Conservation (phyloP, 1,139 yeast genomes). For the Lodderomyces parapsilosis region DNA sequence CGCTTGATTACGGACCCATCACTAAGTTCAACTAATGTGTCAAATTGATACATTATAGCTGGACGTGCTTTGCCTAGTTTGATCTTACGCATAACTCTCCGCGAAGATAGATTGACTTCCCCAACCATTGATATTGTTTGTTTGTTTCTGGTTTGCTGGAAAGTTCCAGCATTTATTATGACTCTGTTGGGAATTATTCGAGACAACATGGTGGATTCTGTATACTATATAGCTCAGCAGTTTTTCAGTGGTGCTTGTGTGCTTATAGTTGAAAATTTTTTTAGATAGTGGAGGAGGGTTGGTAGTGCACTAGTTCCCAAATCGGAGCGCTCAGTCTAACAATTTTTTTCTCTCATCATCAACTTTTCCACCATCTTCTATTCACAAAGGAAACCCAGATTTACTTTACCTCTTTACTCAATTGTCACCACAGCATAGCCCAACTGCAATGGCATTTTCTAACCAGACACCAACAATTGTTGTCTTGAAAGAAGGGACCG, state of each 20-base stretch:
- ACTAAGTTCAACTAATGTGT: slow-evolving; percentile 80
- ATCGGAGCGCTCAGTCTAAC: not conserved
- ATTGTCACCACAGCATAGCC: not conserved
- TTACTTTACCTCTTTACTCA: not conserved
- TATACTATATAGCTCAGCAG: not conserved
- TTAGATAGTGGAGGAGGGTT: not conserved
- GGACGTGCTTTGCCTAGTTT: slow-evolving; percentile 84
- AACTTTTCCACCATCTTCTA: slow-evolving; percentile 7
- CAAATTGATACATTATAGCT: slow-evolving; percentile 86
- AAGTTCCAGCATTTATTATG: not conserved
- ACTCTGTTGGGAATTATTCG: not conserved
- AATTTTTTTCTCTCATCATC: slow-evolving; percentile 4
- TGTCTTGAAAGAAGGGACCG: slow-evolving; percentile 97
- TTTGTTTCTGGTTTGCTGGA: slow-evolving; percentile 4
- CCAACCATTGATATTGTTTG: slow-evolving; percentile 25
- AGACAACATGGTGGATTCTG: not conserved
- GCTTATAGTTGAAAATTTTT: not conserved
- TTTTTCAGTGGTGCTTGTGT: not conserved
- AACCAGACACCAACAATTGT: slow-evolving; percentile 96
- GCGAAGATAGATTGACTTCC: slow-evolving; percentile 44
- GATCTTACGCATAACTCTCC: slow-evolving; percentile 57
- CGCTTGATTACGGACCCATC: slow-evolving; percentile 89
- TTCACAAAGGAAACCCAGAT: too few relatives aligned
- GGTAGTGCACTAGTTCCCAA: slow-evolving; percentile 6
- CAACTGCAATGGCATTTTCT: slow-evolving; percentile 78